These are phyloP conservation scores for Cyberlindnera lachancei DNA, from an alignment of 805 yeast species.

Conservation along the genomic window DNA sequence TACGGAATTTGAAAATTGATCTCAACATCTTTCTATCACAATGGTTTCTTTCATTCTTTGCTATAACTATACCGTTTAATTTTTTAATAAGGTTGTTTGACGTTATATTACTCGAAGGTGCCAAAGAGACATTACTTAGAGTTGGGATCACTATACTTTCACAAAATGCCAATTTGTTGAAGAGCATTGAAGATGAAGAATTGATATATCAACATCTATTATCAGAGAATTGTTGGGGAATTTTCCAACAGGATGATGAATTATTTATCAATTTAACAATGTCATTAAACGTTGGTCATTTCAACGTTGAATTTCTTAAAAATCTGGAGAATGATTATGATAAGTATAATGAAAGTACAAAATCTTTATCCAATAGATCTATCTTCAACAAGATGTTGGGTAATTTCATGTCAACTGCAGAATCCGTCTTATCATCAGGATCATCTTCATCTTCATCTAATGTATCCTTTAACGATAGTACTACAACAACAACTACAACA, in stretches of 20 bases:
- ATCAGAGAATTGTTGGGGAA: conserved; percentile 35
- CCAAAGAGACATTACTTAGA: conserved; percentile 46
- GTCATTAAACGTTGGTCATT: conserved; percentile 10
- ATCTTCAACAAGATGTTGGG: conserved; percentile 10
- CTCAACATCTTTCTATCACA: conserved; percentile 46
- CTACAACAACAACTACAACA: too few relatives aligned
- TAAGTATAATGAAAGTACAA: not conserved
- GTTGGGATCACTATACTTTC: conserved; percentile 45
- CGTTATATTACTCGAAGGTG: conserved; percentile 44
- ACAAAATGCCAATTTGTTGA: conserved; percentile 35
- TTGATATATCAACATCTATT: conserved; percentile 32
- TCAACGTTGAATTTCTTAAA: conserved; percentile 5
- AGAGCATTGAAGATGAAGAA: conserved; percentile 32
- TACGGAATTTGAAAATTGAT: conserved; percentile 30
- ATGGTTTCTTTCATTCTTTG: conserved; percentile 58
- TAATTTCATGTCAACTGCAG: conserved; percentile 11
- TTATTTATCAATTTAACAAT: conserved; percentile 25
- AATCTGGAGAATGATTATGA: conserved; percentile 4
- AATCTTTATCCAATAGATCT: conserved; percentile 6
- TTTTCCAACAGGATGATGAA: conserved; percentile 30
- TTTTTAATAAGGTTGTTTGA: conserved; percentile 45
- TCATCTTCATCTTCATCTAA: too few relatives aligned
- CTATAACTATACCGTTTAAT: conserved; percentile 51
- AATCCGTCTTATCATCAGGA: conserved; percentile 8
- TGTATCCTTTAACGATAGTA: too few relatives aligned